phyloP scores from a whole-genome alignment of 169 alveolate genomes.

The Plasmodium gallinaceum region DNA sequence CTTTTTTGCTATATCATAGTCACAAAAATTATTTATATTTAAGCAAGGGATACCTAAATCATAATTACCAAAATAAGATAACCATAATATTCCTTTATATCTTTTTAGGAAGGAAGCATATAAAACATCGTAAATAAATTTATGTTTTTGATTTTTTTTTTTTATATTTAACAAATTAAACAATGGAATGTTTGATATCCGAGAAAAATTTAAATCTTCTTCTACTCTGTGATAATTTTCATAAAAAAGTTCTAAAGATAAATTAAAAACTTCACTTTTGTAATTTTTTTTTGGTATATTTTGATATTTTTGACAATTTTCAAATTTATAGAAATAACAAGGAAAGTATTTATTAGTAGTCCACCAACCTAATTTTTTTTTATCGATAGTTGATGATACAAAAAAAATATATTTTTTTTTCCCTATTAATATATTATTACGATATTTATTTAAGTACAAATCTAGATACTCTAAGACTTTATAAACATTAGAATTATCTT shows the following conservation, averaged over 20 bases:
- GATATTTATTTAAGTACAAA: constrained; percentile 58
- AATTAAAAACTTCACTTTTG: constrained; percentile 73
- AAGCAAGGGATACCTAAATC: constrained; percentile 77
- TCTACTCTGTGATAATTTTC: constrained; percentile 79
- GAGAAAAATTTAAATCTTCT: constrained; percentile 80
- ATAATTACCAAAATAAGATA: constrained; percentile 78
- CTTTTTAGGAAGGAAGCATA: constrained; percentile 79
- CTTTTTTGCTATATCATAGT: constrained; percentile 80
- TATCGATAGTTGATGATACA: constrained; percentile 48
- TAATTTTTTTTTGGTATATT: constrained; percentile 47
- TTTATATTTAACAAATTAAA: constrained; percentile 74
- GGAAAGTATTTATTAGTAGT: constrained; percentile 77
- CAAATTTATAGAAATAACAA: constrained; percentile 77
- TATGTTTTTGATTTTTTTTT: constrained; percentile 78
- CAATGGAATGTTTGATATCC: constrained; percentile 81
- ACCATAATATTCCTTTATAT: constrained; percentile 82
- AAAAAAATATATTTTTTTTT: constrained; percentile 52
- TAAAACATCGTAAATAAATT: constrained; percentile 82
- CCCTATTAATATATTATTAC: constrained; percentile 33
- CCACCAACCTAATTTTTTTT: constrained; percentile 82
- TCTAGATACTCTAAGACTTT: constrained; percentile 61
- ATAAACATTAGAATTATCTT: constrained; percentile 50
- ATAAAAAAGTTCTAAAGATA: constrained; percentile 78
- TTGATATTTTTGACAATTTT: constrained; percentile 74
- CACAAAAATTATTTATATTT: constrained; percentile 76